Percentiles rank a stretch among this genome's conserved stretches.
phyloP scores from a whole-genome alignment of 257 asterid genomes.

The Henckelia pumila region DNA sequence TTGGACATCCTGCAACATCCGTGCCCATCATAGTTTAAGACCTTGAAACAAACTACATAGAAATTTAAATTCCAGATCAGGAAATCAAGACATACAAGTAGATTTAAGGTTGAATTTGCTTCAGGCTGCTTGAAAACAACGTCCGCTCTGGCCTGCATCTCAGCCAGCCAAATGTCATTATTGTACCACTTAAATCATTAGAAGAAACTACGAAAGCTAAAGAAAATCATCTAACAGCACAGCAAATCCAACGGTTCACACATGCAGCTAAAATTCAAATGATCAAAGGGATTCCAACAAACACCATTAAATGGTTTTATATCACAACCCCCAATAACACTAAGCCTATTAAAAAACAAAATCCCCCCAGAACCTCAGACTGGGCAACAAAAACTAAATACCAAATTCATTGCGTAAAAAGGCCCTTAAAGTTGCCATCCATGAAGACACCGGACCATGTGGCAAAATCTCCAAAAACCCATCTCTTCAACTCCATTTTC shows the following conservation, averaged over 20 bases:
- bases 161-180: conserved; percentile 16
- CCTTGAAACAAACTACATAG: conserved; percentile 8
- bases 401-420: background rate
- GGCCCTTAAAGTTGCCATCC: background rate
- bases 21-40: conserved; percentile 18
- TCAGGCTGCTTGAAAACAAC: conserved; percentile 64
- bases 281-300: background rate
- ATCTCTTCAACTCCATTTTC: background rate
- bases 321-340: background rate
- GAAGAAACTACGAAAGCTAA: conserved; percentile 10
- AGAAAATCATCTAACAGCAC: conserved; percentile 11
- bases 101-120: conserved; percentile 65
- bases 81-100: conserved; percentile 46
- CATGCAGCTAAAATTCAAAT: background rate
- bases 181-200: conserved; percentile 5
- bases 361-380: background rate
- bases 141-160: conserved; percentile 83
- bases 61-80: background rate
- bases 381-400: background rate
- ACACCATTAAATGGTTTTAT: background rate
- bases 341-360: background rate
- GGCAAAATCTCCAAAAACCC: background rate
- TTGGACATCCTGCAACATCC: conserved; percentile 69
- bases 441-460: background rate
- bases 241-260: conserved; percentile 13